phyloP scores from a whole-genome alignment of 2,329 filamentous ascomycete genomes.

The Cladophialophora immunda region DNA sequence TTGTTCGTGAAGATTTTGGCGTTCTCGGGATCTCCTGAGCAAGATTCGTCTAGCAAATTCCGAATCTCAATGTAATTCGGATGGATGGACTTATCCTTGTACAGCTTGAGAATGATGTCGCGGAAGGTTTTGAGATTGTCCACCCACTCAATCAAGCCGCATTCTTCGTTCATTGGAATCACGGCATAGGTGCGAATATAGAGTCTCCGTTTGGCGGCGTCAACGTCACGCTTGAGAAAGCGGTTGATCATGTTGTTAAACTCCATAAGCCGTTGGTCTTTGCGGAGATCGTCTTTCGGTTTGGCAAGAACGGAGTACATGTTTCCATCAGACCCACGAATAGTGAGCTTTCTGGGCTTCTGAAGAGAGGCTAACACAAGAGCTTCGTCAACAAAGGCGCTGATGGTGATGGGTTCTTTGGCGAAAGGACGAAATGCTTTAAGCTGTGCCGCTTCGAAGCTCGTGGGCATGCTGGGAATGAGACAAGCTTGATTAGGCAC shows the following conservation, averaged over 20 bases:
- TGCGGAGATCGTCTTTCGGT: slow-evolving; percentile 95
- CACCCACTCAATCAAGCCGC: slow-evolving; percentile 98
- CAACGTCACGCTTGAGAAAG: slow-evolving; percentile 87
- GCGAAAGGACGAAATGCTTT: slow-evolving; percentile 85
- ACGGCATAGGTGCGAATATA: slow-evolving; percentile 98
- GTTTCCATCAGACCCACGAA: slow-evolving; percentile 87
- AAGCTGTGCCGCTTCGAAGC: slow-evolving; percentile 73
- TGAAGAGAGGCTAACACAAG: slow-evolving; percentile 90
- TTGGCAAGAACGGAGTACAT: slow-evolving; percentile 93
- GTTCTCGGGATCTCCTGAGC: slow-evolving; percentile 54
- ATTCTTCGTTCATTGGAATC: slow-evolving; percentile 95
- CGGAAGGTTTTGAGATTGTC: slow-evolving; percentile 93
- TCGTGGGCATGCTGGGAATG: slow-evolving; percentile 78
- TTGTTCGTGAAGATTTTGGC: slow-evolving; percentile 63
- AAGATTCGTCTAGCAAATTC: slow-evolving; percentile 69
- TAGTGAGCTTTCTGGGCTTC: slow-evolving; percentile 87
- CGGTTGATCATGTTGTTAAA: slow-evolving; percentile 99
- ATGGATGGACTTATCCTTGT: slow-evolving; percentile 75
- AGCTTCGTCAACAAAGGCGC: slow-evolving; percentile 82
- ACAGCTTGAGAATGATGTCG: slow-evolving; percentile 83
- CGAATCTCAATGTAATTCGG: slow-evolving; percentile 72
- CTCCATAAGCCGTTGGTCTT: slow-evolving; percentile 98
- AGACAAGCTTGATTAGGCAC: slow-evolving; percentile 88
- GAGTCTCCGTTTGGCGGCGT: slow-evolving; percentile 86
- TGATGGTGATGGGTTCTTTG: slow-evolving; percentile 83